These are phyloP conservation scores for Fusarium hainanense DNA, from an alignment of 2,329 filamentous ascomycete species.

Conservation along the genomic window DNA sequence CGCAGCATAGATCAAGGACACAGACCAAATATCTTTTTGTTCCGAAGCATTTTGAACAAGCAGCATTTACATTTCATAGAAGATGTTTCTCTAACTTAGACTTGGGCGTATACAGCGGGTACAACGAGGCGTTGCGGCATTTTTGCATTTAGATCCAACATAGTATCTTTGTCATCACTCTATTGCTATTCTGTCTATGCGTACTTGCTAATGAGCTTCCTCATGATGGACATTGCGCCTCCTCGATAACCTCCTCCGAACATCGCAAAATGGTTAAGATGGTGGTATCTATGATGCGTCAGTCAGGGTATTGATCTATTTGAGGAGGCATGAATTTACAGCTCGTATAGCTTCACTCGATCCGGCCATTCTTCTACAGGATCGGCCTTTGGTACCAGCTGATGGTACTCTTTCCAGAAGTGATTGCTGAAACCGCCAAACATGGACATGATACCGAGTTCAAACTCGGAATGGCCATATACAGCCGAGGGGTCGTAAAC, in stretches of 20 bases:
- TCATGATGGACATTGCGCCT: slow-evolving; percentile 85
- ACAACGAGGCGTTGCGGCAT: slow-evolving; percentile 44
- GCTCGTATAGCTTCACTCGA: slow-evolving; percentile 81
- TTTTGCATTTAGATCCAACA: slow-evolving; percentile 26
- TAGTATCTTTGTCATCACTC: slow-evolving; percentile 13
- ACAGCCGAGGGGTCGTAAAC: slow-evolving; percentile 84
- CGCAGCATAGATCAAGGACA: slow-evolving; percentile 41
- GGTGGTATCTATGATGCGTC: slow-evolving; percentile 74
- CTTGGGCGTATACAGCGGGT: slow-evolving; percentile 41
- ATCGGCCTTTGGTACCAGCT: slow-evolving; percentile 80
- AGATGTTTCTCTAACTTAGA: slow-evolving; percentile 36
- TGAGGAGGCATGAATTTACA: slow-evolving; percentile 62
- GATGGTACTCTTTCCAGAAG: slow-evolving; percentile 84
- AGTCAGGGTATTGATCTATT: not conserved
- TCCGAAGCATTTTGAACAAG: slow-evolving; percentile 14
- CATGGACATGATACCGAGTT: slow-evolving; percentile 95
- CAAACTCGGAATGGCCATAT: slow-evolving; percentile 90
- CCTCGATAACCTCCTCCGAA: slow-evolving; percentile 84
- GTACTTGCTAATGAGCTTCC: slow-evolving; percentile 78
- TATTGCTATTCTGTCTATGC: slow-evolving; percentile 48
- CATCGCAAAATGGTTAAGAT: slow-evolving; percentile 87
- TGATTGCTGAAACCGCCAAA: slow-evolving; percentile 83
- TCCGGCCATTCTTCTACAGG: slow-evolving; percentile 88
- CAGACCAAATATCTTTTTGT: not conserved
- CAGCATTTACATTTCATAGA: slow-evolving; percentile 32